phyloP scores from a whole-genome alignment of 1,284 basidiomycete genomes.

The Leccinum glutinopallens region DNA sequence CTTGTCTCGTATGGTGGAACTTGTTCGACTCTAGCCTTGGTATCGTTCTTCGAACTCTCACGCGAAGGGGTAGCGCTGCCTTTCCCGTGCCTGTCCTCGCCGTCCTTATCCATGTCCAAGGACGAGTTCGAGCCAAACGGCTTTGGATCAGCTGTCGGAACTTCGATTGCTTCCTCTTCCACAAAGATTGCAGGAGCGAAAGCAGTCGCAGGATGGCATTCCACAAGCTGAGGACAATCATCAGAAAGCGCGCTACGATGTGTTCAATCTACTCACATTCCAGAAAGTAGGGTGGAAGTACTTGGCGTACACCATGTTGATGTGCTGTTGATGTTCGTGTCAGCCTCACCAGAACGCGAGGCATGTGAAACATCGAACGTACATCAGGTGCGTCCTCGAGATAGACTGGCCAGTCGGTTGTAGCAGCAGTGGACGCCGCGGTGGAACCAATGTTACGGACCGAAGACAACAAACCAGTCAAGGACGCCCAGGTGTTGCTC shows the following conservation, averaged over 20 bases:
- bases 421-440: background rate
- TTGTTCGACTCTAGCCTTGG: background rate
- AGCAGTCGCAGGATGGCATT: constrained; percentile 23
- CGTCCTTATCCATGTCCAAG: constrained; percentile 19
- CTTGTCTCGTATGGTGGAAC: constrained; percentile 27
- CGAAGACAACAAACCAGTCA: constrained; percentile 18
- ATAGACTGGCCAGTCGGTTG: constrained; percentile 6
- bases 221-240: constrained; percentile 16
- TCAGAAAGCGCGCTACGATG: background rate
- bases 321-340: constrained; percentile 15
- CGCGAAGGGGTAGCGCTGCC: background rate
- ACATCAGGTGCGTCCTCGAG: constrained; percentile 23
- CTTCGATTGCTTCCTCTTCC: constrained; percentile 22
- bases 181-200: constrained; percentile 27
- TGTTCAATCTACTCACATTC: constrained; percentile 18
- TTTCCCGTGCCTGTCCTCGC: background rate
- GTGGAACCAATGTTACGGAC: constrained; percentile 7
- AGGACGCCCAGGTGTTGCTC: constrained; percentile 14
- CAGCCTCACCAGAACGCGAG: background rate
- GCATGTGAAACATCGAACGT: background rate
- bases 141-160: constrained; percentile 3
- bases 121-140: constrained; percentile 22
- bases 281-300: constrained; percentile 29
- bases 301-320: constrained; percentile 29
- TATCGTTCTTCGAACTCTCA: background rate